phyloP scores from a whole-genome alignment of 2,329 filamentous ascomycete genomes.

The Colletotrichum sp. region DNA sequence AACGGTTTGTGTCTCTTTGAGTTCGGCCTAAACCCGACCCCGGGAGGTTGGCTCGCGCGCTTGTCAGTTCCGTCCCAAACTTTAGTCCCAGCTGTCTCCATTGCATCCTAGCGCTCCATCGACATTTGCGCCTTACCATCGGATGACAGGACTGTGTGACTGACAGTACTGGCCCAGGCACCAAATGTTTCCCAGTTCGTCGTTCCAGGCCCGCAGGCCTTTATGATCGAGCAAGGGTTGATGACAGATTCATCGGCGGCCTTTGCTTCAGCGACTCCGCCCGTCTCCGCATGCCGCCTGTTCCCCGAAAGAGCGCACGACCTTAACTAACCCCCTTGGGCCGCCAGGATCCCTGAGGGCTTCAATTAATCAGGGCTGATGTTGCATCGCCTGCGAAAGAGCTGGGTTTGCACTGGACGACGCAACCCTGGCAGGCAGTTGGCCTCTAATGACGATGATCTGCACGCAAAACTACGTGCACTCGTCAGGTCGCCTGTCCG shows the following conservation, averaged over 20 bases:
- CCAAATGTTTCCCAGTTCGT: neutral
- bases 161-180: neutral
- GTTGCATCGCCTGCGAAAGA: neutral
- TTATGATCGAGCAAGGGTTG: neutral
- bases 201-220: neutral
- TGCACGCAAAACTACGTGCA: neutral
- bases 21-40: neutral
- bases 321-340: neutral
- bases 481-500: neutral
- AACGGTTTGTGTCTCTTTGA: neutral
- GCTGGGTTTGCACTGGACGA: neutral
- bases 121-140: neutral
- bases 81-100: neutral
- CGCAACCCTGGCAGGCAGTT: neutral
- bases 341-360: neutral
- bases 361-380: neutral
- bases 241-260: neutral
- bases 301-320: neutral
- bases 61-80: neutral
- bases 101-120: neutral
- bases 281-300: constrained; percentile 3
- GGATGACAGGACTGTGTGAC: neutral
- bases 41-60: neutral
- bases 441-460: neutral
- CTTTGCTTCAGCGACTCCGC: neutral